Conservation (phyloP, 2,329 filamentous ascomycete genomes). For the Paracoccidioides brasiliensis region DNA sequence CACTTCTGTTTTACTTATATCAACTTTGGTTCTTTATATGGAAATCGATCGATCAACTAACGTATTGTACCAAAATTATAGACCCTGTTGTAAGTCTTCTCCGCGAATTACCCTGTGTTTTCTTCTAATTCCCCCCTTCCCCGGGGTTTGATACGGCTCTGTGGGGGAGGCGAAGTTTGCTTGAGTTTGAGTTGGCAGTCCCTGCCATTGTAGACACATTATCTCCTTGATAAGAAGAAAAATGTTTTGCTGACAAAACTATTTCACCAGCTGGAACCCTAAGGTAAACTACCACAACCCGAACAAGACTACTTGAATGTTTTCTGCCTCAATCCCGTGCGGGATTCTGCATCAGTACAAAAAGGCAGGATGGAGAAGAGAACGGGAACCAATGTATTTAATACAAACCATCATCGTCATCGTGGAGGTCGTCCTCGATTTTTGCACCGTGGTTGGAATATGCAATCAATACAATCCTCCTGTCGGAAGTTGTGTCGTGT, state of each 20-base stretch:
- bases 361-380: neutral
- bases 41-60: slow-evolving; percentile 5
- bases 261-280: slow-evolving; percentile 68
- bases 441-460: neutral
- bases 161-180: too few relatives aligned
- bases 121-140: neutral
- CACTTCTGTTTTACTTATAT: neutral
- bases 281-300: slow-evolving; percentile 95
- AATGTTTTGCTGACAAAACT: slow-evolving; percentile 1
- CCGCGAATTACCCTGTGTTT: neutral
- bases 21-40: neutral
- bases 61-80: slow-evolving; percentile 17
- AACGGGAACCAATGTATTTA: neutral
- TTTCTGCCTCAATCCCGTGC: neutral
- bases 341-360: neutral
- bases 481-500: neutral
- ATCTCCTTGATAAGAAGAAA: neutral
- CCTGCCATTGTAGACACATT: too few relatives aligned
- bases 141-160: too few relatives aligned
- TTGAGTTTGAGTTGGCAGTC: too few relatives aligned
- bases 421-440: neutral
- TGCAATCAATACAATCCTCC: neutral
- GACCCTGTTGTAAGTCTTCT: slow-evolving; percentile 51
- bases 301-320: slow-evolving; percentile 49
- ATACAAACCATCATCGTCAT: neutral